Conservation (phyloP, 345 rosid species). For the Populus davidiana region DNA sequence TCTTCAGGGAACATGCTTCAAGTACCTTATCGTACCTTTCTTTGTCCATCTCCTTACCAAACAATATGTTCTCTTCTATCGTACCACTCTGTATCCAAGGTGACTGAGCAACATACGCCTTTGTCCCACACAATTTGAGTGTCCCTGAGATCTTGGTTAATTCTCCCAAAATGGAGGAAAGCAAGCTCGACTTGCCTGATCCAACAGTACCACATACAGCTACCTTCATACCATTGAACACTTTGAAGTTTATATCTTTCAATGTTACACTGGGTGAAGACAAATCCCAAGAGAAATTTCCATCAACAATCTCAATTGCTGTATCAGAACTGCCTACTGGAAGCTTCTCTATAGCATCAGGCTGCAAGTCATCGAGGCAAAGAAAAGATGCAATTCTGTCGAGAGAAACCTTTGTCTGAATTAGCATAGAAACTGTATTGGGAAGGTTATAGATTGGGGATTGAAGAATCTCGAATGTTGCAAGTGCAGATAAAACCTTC, state of each 20-base stretch:
- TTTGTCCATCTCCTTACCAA: slow-evolving; percentile 28
- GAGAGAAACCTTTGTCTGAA: slow-evolving; percentile 37
- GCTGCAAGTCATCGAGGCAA: slow-evolving; percentile 30
- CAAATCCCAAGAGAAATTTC: slow-evolving; percentile 38
- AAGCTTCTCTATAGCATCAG: slow-evolving; percentile 25
- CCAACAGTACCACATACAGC: slow-evolving; percentile 40
- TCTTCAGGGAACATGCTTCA: slow-evolving; percentile 33
- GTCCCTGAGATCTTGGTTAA: slow-evolving; percentile 32
- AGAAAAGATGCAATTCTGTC: slow-evolving; percentile 32
- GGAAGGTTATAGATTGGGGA: slow-evolving; percentile 30
- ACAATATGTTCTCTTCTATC: slow-evolving; percentile 36
- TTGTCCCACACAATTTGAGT: slow-evolving; percentile 28
- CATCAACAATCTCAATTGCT: slow-evolving; percentile 27
- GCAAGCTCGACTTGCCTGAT: slow-evolving; percentile 37
- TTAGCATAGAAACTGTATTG: slow-evolving; percentile 27
- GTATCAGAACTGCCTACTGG: slow-evolving; percentile 21
- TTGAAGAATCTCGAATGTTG: slow-evolving; percentile 34
- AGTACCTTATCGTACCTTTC: slow-evolving; percentile 28
- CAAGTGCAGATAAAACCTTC: slow-evolving; percentile 37
- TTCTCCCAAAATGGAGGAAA: slow-evolving; percentile 31
- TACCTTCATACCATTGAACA: slow-evolving; percentile 23
- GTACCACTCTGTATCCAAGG: slow-evolving; percentile 38
- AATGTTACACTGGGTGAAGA: slow-evolving; percentile 21
- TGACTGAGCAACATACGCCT: slow-evolving; percentile 38
- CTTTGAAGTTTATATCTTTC: slow-evolving; percentile 28